These are phyloP conservation scores for Penicillium silybi DNA, from an alignment of 495 filamentous ascomycete species.

Conservation along the genomic window DNA sequence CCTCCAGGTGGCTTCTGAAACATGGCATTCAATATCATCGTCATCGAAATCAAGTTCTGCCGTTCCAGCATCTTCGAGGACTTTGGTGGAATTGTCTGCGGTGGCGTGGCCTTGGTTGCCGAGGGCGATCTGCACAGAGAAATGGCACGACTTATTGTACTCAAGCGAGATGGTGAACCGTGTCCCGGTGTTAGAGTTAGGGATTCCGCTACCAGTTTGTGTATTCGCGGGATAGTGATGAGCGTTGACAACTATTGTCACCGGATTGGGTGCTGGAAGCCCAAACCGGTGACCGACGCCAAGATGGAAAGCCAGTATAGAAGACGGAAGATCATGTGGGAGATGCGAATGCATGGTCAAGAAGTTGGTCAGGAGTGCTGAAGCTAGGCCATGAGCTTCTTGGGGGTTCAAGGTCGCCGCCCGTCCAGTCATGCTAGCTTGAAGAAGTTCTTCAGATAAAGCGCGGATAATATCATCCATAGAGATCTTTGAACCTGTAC, in stretches of 20 bases:
- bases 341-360: slow-evolving; percentile 27
- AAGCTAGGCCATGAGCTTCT: slow-evolving; percentile 34
- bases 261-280: slow-evolving; percentile 19
- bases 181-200: not conserved
- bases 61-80: slow-evolving; percentile 5
- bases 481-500: slow-evolving; percentile 16
- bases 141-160: slow-evolving; percentile 24
- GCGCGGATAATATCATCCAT: slow-evolving; percentile 36
- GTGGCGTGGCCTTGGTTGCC: not conserved
- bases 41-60: slow-evolving; percentile 33
- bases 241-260: slow-evolving; percentile 21
- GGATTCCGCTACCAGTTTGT: not conserved
- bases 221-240: slow-evolving; percentile 5
- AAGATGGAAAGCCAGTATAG: slow-evolving; percentile 33
- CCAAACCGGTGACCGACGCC: slow-evolving; percentile 40
- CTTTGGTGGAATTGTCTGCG: not conserved
- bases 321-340: slow-evolving; percentile 16
- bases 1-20: slow-evolving; percentile 39
- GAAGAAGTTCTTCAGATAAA: slow-evolving; percentile 32
- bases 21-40: slow-evolving; percentile 19
- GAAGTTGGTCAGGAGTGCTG: slow-evolving; percentile 29
- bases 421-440: slow-evolving; percentile 28
- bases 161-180: slow-evolving; percentile 31
- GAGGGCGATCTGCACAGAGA: slow-evolving; percentile 31
- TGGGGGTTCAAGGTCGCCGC: slow-evolving; percentile 21